Base-by-base conservation (phyloP, 2,329 filamentous ascomycete species). In the Colletotrichum cereale region DNA sequence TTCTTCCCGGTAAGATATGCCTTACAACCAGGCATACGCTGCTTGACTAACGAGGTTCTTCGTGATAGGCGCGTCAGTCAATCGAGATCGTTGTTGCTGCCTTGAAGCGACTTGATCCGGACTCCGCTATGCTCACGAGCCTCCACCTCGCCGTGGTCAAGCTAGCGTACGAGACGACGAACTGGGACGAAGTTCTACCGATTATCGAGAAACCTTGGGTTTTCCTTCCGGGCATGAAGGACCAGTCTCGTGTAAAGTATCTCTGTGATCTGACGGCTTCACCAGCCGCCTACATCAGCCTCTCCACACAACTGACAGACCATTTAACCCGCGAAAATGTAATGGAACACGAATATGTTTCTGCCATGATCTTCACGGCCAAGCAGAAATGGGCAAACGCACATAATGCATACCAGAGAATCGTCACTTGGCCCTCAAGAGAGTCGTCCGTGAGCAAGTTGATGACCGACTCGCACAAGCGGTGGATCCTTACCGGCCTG, bases 401-500 rank as follows among this genome's bases (percentile, higher is more conserved):
- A 0, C 82, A 86, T 21, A 85, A 86, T 47, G 89, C 90, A 38
- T 85, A 95, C 34, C 88, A 90, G 75, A 86, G 89, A 70, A 88
- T 89, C 53, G 84, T 97, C 44, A 88, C 91, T 3, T 90, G 91
- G 68, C 93, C 95, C 0, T 85, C 86, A 0, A 86, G 84, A 62
- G 91, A 90, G 26, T 84, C 86, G 40, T 86, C 89, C 44, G 85
- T 90, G 16, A 96, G 92, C 80, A 91, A 90, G 79, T 86, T 97
- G 62, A 96, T 96, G 92, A 86, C 93, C 5, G 94, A 97, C 75
- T 93, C 94, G 7, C 96, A 97, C 85, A 97, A 96, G 83, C 97
- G 96, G 81, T 98, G 94, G 93, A 79, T 97, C 11, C 83, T 99
- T 21, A 87, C 95, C 12, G 90, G 90, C 64, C 86, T 98, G 66